Evolutionary conservation across 116 monocot species (phyloP).

Genomic region (Iris pallida): DNA sequence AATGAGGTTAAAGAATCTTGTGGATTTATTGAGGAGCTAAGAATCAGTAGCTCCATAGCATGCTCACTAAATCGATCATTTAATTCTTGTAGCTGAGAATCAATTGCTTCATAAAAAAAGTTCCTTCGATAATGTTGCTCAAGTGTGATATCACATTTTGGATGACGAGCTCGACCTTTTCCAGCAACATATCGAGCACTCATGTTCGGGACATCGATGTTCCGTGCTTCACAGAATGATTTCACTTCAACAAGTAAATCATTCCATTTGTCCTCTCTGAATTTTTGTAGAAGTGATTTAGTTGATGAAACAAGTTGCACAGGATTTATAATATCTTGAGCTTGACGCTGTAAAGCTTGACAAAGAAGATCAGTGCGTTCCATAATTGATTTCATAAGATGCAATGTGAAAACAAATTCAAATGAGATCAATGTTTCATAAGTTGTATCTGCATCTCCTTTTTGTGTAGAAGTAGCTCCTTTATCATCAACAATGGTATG

Average conservation of each 20-base stretch:
- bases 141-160: not conserved
- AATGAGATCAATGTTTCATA: conserved; percentile 2
- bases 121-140: conserved; percentile 7
- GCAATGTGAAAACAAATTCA: conserved; percentile 17
- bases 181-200: not conserved
- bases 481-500: not conserved
- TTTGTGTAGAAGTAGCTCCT: not conserved
- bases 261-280: conserved; percentile 2
- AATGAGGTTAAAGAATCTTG: not conserved
- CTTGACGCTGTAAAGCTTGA: conserved; percentile 2
- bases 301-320: not conserved
- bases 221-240: not conserved
- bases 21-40: conserved; percentile 5
- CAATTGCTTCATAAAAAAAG: not conserved
- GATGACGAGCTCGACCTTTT: not conserved
- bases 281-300: not conserved
- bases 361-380: not conserved
- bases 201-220: not conserved
- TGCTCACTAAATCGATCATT: no score
- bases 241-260: not conserved
- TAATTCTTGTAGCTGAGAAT: conserved; percentile 2
- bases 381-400: conserved; percentile 5
- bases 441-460: conserved; percentile 4
- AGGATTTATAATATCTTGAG: conserved; percentile 19
- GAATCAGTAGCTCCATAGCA: not conserved